Conservation (phyloP, 441 rosid species). For the Euphorbia celastroides region DNA sequence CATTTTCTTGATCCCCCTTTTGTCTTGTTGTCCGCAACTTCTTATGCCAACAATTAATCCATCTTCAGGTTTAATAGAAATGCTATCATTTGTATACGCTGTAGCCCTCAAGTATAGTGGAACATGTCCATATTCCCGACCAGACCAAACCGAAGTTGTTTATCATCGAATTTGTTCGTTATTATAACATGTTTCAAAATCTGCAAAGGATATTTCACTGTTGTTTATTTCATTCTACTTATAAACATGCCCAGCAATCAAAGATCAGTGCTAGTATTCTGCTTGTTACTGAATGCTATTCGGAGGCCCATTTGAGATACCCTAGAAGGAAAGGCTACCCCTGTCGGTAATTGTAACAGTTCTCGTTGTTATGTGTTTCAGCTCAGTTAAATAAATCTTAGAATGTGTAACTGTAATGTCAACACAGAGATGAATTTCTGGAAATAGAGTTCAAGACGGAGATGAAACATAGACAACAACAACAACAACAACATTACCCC, state of each 20-base stretch:
- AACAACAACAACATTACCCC: too few relatives aligned
- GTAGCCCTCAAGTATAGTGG: background rate
- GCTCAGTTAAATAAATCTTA: constrained; percentile 14
- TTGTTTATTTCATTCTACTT: too few relatives aligned
- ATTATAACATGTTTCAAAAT: too few relatives aligned
- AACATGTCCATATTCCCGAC: background rate
- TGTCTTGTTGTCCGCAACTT: background rate
- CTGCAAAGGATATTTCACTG: too few relatives aligned
- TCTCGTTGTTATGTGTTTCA: constrained; percentile 17
- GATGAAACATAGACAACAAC: too few relatives aligned
- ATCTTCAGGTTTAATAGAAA: background rate
- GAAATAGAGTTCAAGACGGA: too few relatives aligned
- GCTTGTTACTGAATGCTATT: too few relatives aligned
- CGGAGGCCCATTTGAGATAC: constrained; percentile 15
- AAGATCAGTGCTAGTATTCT: too few relatives aligned
- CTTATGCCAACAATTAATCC: background rate
- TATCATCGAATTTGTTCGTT: too few relatives aligned
- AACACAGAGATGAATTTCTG: too few relatives aligned
- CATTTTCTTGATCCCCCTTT: constrained; percentile 2
- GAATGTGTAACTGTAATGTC: constrained; percentile 16
- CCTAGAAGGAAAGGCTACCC: constrained; percentile 19
- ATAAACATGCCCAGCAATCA: too few relatives aligned
- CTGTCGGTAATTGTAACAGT: constrained; percentile 18
- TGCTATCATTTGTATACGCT: background rate
- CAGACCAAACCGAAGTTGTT: too few relatives aligned